Evolutionary conservation across 148 eudicot species (phyloP).

Genomic region (Rhododendron ovatum): DNA sequence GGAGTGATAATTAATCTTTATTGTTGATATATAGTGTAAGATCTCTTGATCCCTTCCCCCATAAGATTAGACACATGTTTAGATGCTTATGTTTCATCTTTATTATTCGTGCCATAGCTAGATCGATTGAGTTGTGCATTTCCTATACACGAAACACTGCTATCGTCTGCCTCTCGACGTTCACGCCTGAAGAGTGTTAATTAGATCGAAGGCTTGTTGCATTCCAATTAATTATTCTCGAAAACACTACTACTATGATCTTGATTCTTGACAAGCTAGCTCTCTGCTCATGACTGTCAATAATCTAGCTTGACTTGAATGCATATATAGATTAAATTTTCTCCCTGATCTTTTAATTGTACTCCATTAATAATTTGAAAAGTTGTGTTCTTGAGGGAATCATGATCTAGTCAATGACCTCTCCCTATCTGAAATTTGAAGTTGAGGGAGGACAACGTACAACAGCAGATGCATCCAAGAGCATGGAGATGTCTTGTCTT

Average conservation of each 20-base stretch:
- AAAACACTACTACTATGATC: neutral
- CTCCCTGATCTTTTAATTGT: neutral
- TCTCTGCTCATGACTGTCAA: neutral
- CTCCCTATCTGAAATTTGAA: neutral
- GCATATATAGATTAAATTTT: neutral
- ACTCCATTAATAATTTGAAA: neutral
- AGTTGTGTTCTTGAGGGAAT: neutral
- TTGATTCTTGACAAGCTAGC: too few relatives aligned
- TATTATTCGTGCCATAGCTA: neutral
- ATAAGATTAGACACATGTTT: neutral
- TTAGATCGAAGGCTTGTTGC: neutral
- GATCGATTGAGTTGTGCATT: neutral
- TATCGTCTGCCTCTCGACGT: neutral
- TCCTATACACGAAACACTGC: neutral
- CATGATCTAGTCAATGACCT: neutral
- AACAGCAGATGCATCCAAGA: neutral
- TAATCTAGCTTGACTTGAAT: neutral
- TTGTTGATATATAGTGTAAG: neutral
- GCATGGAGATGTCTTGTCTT: conserved; percentile 4
- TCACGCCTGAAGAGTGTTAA: neutral
- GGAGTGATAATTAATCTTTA: neutral
- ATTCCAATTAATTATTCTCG: neutral
- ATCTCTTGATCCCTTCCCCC: neutral
- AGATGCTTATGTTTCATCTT: neutral
- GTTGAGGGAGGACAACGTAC: neutral